Evolutionary conservation across 768 basidiomycete species (phyloP).

Genomic region (Serendipita sp.): DNA sequence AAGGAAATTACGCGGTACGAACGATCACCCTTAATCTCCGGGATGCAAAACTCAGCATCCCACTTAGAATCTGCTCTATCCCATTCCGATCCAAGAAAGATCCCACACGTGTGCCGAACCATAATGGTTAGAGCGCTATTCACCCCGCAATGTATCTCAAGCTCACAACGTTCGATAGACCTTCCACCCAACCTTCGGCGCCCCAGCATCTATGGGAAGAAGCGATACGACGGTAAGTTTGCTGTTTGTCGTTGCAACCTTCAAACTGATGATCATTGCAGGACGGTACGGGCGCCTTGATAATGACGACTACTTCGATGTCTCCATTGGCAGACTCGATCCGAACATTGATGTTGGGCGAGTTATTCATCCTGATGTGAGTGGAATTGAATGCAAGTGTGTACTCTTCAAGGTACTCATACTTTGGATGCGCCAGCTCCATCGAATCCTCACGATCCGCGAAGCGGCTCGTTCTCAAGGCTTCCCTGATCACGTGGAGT

Average conservation of each 20-base stretch:
- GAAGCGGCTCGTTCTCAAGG: conserved; percentile 72
- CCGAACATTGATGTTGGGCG: conserved; percentile 38
- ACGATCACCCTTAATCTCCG: background rate
- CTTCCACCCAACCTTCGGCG: background rate
- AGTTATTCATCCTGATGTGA: conserved; percentile 51
- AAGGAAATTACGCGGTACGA: background rate
- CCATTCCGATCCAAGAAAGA: background rate
- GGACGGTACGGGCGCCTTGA: background rate
- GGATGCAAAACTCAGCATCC: background rate
- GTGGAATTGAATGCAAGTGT: conserved; percentile 13
- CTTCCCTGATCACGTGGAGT: conserved; percentile 60
- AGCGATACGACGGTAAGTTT: background rate
- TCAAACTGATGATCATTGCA: background rate
- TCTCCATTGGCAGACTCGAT: background rate
- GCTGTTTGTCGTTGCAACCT: background rate
- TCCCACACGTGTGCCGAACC: background rate
- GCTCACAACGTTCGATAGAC: background rate
- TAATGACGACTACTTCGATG: background rate
- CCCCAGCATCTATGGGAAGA: background rate
- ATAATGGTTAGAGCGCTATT: background rate
- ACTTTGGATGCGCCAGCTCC: conserved; percentile 30
- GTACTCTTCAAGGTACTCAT: background rate
- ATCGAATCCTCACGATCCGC: conserved; percentile 55
- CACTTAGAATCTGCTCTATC: background rate
- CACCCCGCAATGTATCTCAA: background rate